phyloP scores from a whole-genome alignment of 2,329 filamentous ascomycete genomes.

The Calonectria fujianensis region DNA sequence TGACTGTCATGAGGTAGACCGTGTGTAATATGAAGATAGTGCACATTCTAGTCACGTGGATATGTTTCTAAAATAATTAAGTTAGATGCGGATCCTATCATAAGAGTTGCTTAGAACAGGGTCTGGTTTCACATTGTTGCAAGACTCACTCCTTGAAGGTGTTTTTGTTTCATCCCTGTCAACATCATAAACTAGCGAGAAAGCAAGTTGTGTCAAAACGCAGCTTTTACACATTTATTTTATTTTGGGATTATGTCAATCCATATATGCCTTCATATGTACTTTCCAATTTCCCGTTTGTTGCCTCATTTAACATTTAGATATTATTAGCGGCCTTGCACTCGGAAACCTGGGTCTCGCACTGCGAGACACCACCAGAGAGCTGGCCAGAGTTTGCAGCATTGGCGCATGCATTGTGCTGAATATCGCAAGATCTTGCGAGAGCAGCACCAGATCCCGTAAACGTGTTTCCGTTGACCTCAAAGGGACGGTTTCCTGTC shows the following conservation, averaged over 20 bases:
- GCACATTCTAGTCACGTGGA: no score
- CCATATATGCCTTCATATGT: not conserved
- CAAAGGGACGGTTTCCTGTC: slow-evolving; percentile 65
- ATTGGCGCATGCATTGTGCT: slow-evolving; percentile 70
- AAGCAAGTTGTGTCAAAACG: not conserved
- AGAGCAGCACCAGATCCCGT: slow-evolving; percentile 66
- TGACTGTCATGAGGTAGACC: no score
- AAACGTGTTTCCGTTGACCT: slow-evolving; percentile 74
- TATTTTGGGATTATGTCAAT: not conserved
- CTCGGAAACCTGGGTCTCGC: slow-evolving; percentile 34
- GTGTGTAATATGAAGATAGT: no score
- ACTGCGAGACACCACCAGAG: slow-evolving; percentile 40
- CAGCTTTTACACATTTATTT: not conserved
- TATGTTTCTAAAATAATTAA: no score
- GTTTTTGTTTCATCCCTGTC: not conserved
- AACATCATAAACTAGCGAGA: not conserved
- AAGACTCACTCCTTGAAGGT: no score
- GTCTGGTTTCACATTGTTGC: no score
- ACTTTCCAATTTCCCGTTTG: no score
- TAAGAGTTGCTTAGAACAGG: no score
- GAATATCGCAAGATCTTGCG: slow-evolving; percentile 69
- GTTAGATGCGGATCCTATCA: no score
- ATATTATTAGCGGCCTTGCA: slow-evolving; percentile 37
- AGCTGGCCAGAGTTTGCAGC: slow-evolving; percentile 67
- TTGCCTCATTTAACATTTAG: not conserved